Conservation (phyloP, 1,139 yeast genomes). For the Pichia sp. region DNA sequence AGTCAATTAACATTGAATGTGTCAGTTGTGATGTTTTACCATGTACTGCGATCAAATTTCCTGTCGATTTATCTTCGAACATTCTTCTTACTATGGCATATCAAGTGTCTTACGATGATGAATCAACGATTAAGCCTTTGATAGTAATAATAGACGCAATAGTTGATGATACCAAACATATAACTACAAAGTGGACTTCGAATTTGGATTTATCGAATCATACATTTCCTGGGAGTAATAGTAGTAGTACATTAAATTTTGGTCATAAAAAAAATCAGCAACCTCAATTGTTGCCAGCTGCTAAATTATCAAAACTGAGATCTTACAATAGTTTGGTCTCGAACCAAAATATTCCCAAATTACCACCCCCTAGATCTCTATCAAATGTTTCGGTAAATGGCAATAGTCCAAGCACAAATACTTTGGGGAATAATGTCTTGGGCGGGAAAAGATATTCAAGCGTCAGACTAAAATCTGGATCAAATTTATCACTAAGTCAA, state of each 20-base stretch:
- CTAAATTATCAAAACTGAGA: slow-evolving; percentile 12
- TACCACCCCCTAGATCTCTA: slow-evolving; percentile 5
- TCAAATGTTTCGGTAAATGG: neutral
- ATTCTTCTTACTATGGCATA: slow-evolving; percentile 40
- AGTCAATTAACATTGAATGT: slow-evolving; percentile 36
- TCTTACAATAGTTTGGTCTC: slow-evolving; percentile 7
- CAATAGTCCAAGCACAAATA: neutral
- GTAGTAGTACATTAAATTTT: neutral
- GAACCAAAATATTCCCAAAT: slow-evolving; percentile 5
- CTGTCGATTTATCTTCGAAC: slow-evolving; percentile 28
- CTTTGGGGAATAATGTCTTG: slow-evolving; percentile 4
- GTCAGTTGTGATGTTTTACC: slow-evolving; percentile 38
- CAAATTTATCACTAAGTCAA: slow-evolving; percentile 32
- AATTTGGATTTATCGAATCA: slow-evolving; percentile 43
- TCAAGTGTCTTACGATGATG: slow-evolving; percentile 32
- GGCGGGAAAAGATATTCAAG: slow-evolving; percentile 18
- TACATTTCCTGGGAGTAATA: neutral
- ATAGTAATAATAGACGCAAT: slow-evolving; percentile 31
- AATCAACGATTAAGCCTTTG: slow-evolving; percentile 34
- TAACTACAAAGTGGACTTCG: slow-evolving; percentile 59
- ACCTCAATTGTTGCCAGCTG: slow-evolving; percentile 14
- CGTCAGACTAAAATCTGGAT: slow-evolving; percentile 31
- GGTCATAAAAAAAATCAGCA: slow-evolving; percentile 21
- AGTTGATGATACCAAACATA: slow-evolving; percentile 22
- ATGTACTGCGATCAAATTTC: slow-evolving; percentile 27